A percentile compares a stretch with the other conserved stretches of the same genome.
Conservation (phyloP, 2,329 filamentous ascomycete genomes). For the Paecilomyces dactylethromorphus region DNA sequence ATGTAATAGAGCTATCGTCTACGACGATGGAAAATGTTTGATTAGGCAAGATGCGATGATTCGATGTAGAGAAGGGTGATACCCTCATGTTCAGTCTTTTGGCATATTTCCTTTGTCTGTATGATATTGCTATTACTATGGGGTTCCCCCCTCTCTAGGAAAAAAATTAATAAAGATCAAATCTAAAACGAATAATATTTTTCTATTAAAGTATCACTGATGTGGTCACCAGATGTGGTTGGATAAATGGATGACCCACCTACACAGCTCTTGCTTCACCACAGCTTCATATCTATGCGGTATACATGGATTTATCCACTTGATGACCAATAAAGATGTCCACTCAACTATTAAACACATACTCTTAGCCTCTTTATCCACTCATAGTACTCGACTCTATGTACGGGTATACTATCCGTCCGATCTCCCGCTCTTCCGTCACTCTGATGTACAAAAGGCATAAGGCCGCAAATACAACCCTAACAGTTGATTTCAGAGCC, state of each 20-base stretch:
- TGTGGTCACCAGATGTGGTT: not conserved
- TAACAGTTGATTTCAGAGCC: not conserved
- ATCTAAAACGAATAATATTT: not conserved
- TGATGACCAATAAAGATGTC: not conserved
- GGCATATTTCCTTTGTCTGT: not conserved
- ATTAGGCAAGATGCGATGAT: not conserved
- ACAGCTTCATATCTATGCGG: not conserved
- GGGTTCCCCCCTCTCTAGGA: not conserved
- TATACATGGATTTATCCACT: not conserved
- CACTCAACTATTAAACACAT: not conserved
- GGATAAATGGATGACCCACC: not conserved
- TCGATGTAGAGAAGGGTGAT: not conserved
- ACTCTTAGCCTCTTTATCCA: not conserved
- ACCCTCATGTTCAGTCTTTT: not conserved
- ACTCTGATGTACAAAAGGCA: not conserved
- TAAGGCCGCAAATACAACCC: not conserved
- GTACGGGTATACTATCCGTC: not conserved
- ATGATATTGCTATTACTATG: not conserved
- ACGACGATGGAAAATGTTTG: not conserved
- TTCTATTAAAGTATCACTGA: not conserved
- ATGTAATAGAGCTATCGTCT: constrained; percentile 36
- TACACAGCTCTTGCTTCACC: not conserved
- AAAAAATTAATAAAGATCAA: not conserved
- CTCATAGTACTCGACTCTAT: not conserved
- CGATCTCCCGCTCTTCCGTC: not conserved